Conservation (phyloP, 2,329 filamentous ascomycete genomes). For the Colletotrichum sansevieriae region DNA sequence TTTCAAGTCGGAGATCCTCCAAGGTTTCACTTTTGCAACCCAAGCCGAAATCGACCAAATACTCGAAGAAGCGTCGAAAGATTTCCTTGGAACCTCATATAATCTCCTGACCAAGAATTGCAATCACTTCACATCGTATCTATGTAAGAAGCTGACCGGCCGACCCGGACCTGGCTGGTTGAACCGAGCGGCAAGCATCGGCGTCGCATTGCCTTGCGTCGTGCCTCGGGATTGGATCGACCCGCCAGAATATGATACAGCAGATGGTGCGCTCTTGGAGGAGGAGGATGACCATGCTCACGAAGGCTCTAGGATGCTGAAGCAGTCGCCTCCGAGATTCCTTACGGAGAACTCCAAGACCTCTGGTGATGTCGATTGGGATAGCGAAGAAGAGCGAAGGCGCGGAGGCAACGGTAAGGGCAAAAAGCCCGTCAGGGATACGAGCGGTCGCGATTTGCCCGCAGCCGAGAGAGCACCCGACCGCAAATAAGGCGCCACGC, state of each 20-base stretch:
- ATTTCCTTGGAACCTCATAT: conserved; percentile 82
- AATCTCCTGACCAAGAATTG: conserved; percentile 88
- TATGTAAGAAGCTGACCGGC: conserved; percentile 80
- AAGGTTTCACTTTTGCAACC: conserved; percentile 81
- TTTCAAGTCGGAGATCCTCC: conserved; percentile 80
- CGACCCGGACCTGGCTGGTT: conserved; percentile 80
- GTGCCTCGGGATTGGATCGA: conserved; percentile 87
- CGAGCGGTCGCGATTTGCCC: conserved; percentile 64
- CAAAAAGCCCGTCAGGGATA: conserved; percentile 61
- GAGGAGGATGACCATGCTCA: conserved; percentile 63
- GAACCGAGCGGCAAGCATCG: conserved; percentile 87
- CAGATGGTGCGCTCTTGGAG: conserved; percentile 77
- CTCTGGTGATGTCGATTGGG: conserved; percentile 54
- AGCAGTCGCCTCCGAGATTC: conserved; percentile 48
- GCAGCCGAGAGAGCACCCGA: conserved; percentile 65
- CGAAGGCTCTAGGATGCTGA: conserved; percentile 72
- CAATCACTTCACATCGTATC: conserved; percentile 87
- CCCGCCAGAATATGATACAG: conserved; percentile 80
- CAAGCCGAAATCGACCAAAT: conserved; percentile 78
- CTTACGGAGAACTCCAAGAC: conserved; percentile 46
- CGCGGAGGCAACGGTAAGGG: conserved; percentile 57
- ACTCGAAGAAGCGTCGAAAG: conserved; percentile 75
- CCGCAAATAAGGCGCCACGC: conserved; percentile 3
- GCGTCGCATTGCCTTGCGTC: conserved; percentile 83
- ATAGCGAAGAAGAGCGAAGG: conserved; percentile 61